These are phyloP conservation scores for Penicillium crystallinum DNA, from an alignment of 495 filamentous ascomycete genomes.

Conservation along the genomic window DNA sequence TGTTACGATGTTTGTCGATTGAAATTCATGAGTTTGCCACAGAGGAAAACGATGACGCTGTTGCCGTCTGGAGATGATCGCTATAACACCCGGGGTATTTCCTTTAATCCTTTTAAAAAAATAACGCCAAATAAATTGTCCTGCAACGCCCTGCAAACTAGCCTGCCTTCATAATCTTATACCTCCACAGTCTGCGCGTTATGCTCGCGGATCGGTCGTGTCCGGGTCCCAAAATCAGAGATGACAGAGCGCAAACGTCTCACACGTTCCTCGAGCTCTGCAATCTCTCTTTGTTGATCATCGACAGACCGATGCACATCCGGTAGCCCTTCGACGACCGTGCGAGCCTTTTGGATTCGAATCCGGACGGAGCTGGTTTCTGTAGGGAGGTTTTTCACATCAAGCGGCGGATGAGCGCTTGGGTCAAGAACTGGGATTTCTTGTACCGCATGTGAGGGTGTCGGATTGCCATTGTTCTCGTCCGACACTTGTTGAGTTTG, in stretches of 20 bases:
- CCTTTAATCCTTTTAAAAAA: slow-evolving; percentile 12
- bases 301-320: slow-evolving; percentile 66
- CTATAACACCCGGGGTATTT: slow-evolving; percentile 21
- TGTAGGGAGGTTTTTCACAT: slow-evolving; percentile 71
- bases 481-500: slow-evolving; percentile 28
- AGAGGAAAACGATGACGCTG: not conserved
- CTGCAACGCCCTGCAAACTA: not conserved
- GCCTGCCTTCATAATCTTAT: not conserved
- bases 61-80: not conserved
- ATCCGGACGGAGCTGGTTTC: slow-evolving; percentile 71
- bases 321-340: slow-evolving; percentile 61
- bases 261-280: slow-evolving; percentile 64
- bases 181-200: not conserved
- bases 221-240: slow-evolving; percentile 39
- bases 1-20: no score
- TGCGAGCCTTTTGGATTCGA: slow-evolving; percentile 72
- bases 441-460: slow-evolving; percentile 20
- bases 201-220: slow-evolving; percentile 8
- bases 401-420: slow-evolving; percentile 45
- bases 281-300: slow-evolving; percentile 79
- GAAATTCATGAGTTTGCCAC: not conserved
- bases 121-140: slow-evolving; percentile 7
- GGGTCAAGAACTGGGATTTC: slow-evolving; percentile 26
- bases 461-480: slow-evolving; percentile 14
- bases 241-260: slow-evolving; percentile 53